Conservation (phyloP, 768 basidiomycete genomes). For the Fibroporia radiculosa region DNA sequence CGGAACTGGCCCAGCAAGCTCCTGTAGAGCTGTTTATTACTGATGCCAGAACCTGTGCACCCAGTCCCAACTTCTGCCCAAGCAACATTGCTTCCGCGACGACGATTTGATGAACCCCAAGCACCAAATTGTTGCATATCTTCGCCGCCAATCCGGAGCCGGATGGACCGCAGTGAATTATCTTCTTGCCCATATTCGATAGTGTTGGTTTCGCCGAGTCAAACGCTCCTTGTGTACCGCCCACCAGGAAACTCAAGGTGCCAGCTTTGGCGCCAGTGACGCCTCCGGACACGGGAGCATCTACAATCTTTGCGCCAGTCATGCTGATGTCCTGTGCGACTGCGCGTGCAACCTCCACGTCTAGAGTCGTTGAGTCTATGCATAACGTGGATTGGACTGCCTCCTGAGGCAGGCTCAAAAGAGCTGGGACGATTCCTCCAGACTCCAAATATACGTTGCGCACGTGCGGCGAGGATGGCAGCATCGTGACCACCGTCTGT, state of each 20-base stretch:
- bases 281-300: conserved; percentile 93
- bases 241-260: conserved; percentile 87
- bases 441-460: conserved; percentile 57
- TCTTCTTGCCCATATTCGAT: conserved; percentile 68
- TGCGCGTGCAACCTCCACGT: conserved; percentile 63
- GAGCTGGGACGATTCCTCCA: conserved; percentile 57
- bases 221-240: conserved; percentile 59
- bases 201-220: conserved; percentile 50
- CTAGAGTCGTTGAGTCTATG: conserved; percentile 89
- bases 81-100: conserved; percentile 89
- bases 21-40: conserved; percentile 86
- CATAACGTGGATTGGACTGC: conserved; percentile 46
- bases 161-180: conserved; percentile 77
- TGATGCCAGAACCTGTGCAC: conserved; percentile 66
- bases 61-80: conserved; percentile 73
- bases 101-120: conserved; percentile 57
- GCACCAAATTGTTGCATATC: conserved; percentile 78
- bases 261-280: conserved; percentile 84
- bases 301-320: conserved; percentile 70
- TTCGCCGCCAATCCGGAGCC: conserved; percentile 83
- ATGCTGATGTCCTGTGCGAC: conserved; percentile 48
- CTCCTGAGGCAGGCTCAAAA: conserved; percentile 37
- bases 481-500: conserved; percentile 75
- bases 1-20: conserved; percentile 73
- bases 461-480: conserved; percentile 89